A percentile compares a stretch with the other conserved stretches of the same genome.
Conservation (phyloP, 1,284 basidiomycete genomes). For the Sanghuangporus weigelae region DNA sequence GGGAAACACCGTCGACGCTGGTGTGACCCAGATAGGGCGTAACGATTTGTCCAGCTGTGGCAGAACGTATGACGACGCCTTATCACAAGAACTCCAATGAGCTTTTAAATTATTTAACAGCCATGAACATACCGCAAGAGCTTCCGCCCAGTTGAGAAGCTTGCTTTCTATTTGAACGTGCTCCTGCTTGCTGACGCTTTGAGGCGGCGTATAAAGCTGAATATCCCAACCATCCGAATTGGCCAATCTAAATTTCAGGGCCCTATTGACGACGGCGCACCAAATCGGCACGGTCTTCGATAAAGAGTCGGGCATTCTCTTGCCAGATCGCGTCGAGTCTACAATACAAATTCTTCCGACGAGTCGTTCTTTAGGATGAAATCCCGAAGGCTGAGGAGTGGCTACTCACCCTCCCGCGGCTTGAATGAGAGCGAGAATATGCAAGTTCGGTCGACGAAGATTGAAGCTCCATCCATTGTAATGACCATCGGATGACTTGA, state of each 20-base stretch:
- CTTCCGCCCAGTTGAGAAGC: conserved; percentile 61
- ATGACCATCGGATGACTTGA: conserved; percentile 98
- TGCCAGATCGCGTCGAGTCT: conserved; percentile 91
- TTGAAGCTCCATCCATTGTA: conserved; percentile 85
- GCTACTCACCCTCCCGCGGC: conserved; percentile 52
- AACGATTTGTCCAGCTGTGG: conserved; percentile 48
- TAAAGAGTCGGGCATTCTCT: conserved; percentile 91
- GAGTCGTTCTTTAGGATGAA: neutral
- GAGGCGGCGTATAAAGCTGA: conserved; percentile 60
- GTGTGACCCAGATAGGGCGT: conserved; percentile 66
- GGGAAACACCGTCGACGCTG: conserved; percentile 43
- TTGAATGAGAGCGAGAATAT: conserved; percentile 60
- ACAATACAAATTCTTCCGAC: conserved; percentile 71
- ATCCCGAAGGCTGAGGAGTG: neutral
- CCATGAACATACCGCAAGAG: conserved; percentile 45
- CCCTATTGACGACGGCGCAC: conserved; percentile 89
- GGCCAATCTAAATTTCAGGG: conserved; percentile 34
- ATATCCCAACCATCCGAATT: conserved; percentile 41
- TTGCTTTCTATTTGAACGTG: conserved; percentile 62
- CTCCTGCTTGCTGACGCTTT: conserved; percentile 64
- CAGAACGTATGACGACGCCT: conserved; percentile 50
- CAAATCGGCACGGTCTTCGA: conserved; percentile 95
- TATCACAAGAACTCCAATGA: neutral
- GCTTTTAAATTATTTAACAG: neutral
- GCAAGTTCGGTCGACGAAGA: conserved; percentile 81